Evolutionary conservation across 768 basidiomycete genomes (phyloP), one percentile per base, ranked within the genome.

Genomic region (Mycena chlorophos): DNA sequence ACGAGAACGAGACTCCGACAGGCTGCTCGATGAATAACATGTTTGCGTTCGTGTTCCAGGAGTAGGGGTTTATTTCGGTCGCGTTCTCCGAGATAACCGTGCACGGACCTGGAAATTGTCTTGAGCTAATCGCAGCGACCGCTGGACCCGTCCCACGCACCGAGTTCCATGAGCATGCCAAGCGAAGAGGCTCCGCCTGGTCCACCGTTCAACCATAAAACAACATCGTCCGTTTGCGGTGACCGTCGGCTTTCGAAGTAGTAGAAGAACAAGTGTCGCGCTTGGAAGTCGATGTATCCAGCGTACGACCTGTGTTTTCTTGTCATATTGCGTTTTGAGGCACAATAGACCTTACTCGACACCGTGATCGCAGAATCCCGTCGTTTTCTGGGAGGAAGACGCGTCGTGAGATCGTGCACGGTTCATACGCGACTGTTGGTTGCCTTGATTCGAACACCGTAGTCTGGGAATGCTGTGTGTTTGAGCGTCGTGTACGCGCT

Each of bases 131-230:
- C 20, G 23, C 34, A 3, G 19, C 26, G 16, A 49, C 12, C 45
- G 4, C 16, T 27, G n/a, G n/a, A n/a, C n/a, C 17, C 20, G 34
- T 28, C 17, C 2, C 19, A n/a, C 8, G 22, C 34, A 34, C 84
- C 83, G 63, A 69, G 62, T 66, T 83, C 83, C 78, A 81, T 78
- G 49, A 83, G 78, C 25, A 83, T 69, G 8, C 80, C 82, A 0
- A 80, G 51, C 17, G 68, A 65, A 5, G 72, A 68, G 51, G 58
- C 57, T 17, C 55, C 58, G n/a, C 62, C 62, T 58, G 47, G 45
- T 58, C 82, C 82, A 55, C 79, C 78, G 51, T 78, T 77, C 40
- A 72, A 71, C 75, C 76, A 76, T 55, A 76, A 69, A n/a, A 76
- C 63, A 46, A 75, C 67, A 22, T 76, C 75, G 62, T 75, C 75